Base-by-base conservation (phyloP, 176 grass and related monocot genomes). In the Carex littledalei region DNA sequence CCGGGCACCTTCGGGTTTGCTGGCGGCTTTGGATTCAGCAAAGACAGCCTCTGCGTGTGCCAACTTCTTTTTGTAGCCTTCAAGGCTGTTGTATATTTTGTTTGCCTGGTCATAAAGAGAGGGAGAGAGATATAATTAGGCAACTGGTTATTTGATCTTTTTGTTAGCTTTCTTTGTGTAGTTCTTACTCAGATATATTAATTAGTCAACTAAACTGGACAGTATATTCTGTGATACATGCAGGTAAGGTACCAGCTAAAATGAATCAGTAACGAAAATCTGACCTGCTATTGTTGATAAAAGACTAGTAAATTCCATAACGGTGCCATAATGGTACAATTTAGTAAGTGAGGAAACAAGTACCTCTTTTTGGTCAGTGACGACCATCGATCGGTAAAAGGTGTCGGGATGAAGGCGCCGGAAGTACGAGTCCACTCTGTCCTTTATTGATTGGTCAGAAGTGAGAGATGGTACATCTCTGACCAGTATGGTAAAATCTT, bases 381-480 rank as follows among this genome's bases (percentile, higher is more conserved):
- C 89, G 57, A 98, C 91, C 89, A 95, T 86, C 15, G 95, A 94
- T 60, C 84, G 92, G 78, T 93, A 93, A 81, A 95, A 98, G 21
- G 92, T 92, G 41, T 95, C 82, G 8, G 93, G 93, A 80, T 98
- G 95, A 80, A 98, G 91, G 47, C 79, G 58, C 82, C 85, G 87
- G 41, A 98, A 98, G 81, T 95, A 98, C 0, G 91, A 89, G 83
- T 98, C 93, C 8, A 98, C 93, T 6, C 84, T 81, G 29, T 95
- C 93, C 69, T 98, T 98, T 81, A 90, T 89, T 32, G 86, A 89
- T 87, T 98, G 86, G 60, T 88, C 87, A 61, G 89, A 34, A 83
- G 86, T 21, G 0, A 81, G 16, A 11, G 67, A 29, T 26, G 95
- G 95, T 26, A 98, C 9, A 64, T 98, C 93, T 86, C 93, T 90